Evolutionary conservation across 805 yeast genomes (phyloP).

Genomic region (Candida ascalaphidarum): DNA sequence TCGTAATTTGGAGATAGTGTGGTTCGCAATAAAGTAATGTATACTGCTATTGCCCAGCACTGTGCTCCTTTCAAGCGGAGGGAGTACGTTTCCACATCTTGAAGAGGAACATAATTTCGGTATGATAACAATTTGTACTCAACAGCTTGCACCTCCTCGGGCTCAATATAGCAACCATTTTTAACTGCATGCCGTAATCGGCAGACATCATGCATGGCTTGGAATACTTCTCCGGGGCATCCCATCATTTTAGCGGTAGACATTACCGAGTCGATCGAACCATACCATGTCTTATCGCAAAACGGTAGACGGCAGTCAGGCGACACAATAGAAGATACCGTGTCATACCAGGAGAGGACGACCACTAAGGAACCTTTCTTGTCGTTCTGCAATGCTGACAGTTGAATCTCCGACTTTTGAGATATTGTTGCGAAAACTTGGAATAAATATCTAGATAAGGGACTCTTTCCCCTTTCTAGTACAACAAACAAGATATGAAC

Average conservation of each 20-base stretch:
- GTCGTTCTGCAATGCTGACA: conserved; percentile 32
- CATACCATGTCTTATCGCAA: conserved; percentile 47
- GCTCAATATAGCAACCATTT: conserved; percentile 1
- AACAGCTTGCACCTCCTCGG: conserved; percentile 5
- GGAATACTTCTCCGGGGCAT: conserved; percentile 51
- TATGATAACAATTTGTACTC: conserved; percentile 31
- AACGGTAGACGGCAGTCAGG: conserved; percentile 50
- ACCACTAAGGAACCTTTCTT: conserved; percentile 42
- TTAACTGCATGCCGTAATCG: conserved; percentile 19
- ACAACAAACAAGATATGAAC: conserved; percentile 48
- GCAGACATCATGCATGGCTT: conserved; percentile 38
- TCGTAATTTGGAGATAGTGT: conserved; percentile 18
- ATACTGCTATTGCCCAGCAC: conserved; percentile 44
- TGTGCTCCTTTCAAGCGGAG: conserved; percentile 44
- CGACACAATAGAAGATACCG: conserved; percentile 46
- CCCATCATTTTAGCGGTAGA: conserved; percentile 51
- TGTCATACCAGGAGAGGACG: conserved; percentile 54
- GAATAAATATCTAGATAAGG: conserved; percentile 40
- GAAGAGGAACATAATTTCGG: conserved; percentile 34
- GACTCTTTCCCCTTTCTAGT: conserved; percentile 46
- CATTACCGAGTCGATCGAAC: conserved; percentile 28
- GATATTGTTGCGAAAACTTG: conserved; percentile 44
- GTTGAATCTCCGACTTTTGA: conserved; percentile 32
- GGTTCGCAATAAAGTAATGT: conserved; percentile 15
- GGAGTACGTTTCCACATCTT: conserved; percentile 20